Base-by-base conservation (phyloP, 257 asterid genomes). In the Paulownia fortunei region DNA sequence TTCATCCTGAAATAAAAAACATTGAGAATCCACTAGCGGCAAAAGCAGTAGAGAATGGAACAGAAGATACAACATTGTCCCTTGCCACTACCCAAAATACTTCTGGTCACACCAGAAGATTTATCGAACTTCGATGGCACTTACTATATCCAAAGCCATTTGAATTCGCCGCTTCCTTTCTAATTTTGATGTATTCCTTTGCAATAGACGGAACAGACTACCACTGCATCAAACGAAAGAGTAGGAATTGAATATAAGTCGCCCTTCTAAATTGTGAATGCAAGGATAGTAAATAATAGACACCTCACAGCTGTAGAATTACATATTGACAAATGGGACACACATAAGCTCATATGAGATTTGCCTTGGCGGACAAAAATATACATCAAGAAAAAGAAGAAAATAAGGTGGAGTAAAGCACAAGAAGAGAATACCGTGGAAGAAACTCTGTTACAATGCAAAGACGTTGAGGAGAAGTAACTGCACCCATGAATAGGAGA, bases 381-480 rank as follows among this genome's bases (percentile, higher is more conserved):
- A 42, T 21, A 58, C 34, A 26, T 56, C 12, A 23, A 36, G 6
- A 42, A 74, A 51, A 68, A 10, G 8, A 26, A 46, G 23, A 69
- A 47, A 19, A 37, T 26, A 59, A 42, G 63, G 44, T 18, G 36
- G 36, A 47, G 61, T 9, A 58, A 36, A 75, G 60, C 15, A 74
- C 58, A 78, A 69, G 73, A 8, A 69, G 76, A 86, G 58, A 62
- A 34, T 81, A 91, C 99, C 99, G 97, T 59, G 99, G 97, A 84
- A 95, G 98, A 87, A 93, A 95, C 92, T 95, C 99, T 16, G 98
- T 95, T 24, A 95, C 97, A 85, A 95, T 95, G 82, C 99, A 87
- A 80, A 95, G 97, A 62, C 89, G 97, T 67, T 93, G 84, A 55
- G 94, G 94, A 42, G 97, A 95, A 80, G 97, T 93, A 72, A 95